Evolutionary conservation across 306 rosid species (phyloP).

Genomic region (Abrus precatorius): DNA sequence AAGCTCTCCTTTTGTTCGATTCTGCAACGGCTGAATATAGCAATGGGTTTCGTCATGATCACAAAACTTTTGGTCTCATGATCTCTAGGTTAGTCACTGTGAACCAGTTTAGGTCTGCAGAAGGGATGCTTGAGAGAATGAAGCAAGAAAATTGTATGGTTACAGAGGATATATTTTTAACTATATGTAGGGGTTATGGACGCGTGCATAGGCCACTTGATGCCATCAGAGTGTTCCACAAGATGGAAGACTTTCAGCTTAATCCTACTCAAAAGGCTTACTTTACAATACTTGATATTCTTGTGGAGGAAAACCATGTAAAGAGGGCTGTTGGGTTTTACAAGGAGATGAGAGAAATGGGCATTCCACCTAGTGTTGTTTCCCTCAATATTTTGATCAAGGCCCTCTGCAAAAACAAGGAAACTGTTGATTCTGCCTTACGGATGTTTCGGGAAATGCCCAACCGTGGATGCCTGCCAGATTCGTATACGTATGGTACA

Average conservation of each 20-base stretch:
- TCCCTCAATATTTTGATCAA: slow-evolving; percentile 87
- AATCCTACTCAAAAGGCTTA: slow-evolving; percentile 70
- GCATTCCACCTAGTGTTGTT: slow-evolving; percentile 69
- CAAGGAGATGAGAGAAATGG: slow-evolving; percentile 72
- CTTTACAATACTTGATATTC: slow-evolving; percentile 72
- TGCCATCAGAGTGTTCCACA: slow-evolving; percentile 72
- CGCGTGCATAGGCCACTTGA: slow-evolving; percentile 84
- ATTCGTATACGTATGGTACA: slow-evolving; percentile 92
- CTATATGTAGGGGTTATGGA: slow-evolving; percentile 78
- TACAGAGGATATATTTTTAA: slow-evolving; percentile 68
- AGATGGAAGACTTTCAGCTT: slow-evolving; percentile 71
- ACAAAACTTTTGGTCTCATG: slow-evolving; percentile 71
- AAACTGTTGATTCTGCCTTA: slow-evolving; percentile 76
- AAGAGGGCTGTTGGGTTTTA: slow-evolving; percentile 76
- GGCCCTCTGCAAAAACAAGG: slow-evolving; percentile 83
- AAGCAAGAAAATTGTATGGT: slow-evolving; percentile 74
- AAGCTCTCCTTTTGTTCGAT: slow-evolving; percentile 73
- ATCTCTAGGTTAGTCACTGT: slow-evolving; percentile 69
- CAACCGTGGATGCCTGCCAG: slow-evolving; percentile 74
- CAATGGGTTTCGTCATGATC: slow-evolving; percentile 87
- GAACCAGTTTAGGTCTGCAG: slow-evolving; percentile 80
- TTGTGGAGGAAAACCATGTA: slow-evolving; percentile 85
- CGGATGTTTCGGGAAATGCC: slow-evolving; percentile 81
- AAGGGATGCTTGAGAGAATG: slow-evolving; percentile 80
- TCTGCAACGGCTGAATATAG: slow-evolving; percentile 80